Conservation (phyloP, 2,329 filamentous ascomycete genomes). For the Aspergillus fumigatiaffinis region DNA sequence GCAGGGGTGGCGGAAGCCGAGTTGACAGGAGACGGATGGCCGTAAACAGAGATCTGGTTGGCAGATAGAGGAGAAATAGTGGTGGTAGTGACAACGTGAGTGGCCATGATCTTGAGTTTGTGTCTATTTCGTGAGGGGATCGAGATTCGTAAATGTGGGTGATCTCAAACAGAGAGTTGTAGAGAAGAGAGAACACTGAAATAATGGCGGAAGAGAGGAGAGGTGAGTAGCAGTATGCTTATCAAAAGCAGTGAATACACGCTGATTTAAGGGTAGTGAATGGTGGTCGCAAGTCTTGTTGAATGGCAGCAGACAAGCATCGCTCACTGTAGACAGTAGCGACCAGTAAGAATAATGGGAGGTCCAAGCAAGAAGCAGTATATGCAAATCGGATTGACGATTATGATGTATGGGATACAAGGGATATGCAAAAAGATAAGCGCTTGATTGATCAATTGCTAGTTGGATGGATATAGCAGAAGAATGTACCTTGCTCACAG, state of each 20-base stretch:
- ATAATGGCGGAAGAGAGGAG: background rate
- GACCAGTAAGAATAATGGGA: background rate
- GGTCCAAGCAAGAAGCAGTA: background rate
- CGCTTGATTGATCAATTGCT: background rate
- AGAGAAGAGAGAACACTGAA: background rate
- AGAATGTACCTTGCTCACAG: background rate
- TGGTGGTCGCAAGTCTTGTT: background rate
- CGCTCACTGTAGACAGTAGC: background rate
- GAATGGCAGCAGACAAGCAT: background rate
- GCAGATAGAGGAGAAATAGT: slow-evolving; percentile 19
- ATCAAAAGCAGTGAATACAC: background rate
- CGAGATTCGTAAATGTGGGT: background rate
- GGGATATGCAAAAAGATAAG: background rate
- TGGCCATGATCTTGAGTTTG: slow-evolving; percentile 21
- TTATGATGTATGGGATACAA: background rate
- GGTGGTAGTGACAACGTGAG: slow-evolving; percentile 30
- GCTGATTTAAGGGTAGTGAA: background rate
- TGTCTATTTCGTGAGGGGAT: background rate
- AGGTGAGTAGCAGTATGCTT: background rate
- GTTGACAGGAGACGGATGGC: slow-evolving; percentile 42
- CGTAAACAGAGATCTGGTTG: slow-evolving; percentile 36
- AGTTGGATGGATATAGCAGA: background rate
- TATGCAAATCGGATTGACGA: background rate
- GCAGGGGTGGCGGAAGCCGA: slow-evolving; percentile 49
- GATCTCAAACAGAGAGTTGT: background rate